Percentiles rank a stretch among this genome's conserved stretches.
phyloP scores from a whole-genome alignment of 805 yeast species.

The Starmerella geochares region DNA sequence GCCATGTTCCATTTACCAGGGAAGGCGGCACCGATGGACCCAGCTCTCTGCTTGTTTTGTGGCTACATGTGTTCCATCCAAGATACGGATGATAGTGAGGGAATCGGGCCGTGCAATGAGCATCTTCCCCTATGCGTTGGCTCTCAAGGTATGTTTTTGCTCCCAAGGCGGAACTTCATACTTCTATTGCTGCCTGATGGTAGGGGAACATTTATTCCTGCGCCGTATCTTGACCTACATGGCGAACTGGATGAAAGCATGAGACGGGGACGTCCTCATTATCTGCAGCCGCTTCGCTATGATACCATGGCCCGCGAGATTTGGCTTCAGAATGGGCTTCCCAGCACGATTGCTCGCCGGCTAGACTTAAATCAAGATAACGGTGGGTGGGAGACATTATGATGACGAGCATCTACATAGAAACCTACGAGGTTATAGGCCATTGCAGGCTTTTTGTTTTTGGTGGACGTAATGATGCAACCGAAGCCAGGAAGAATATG shows the following conservation, averaged over 20 bases:
- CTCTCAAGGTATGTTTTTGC: constrained; percentile 58
- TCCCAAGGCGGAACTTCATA: constrained; percentile 55
- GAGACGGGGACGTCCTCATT: constrained; percentile 60
- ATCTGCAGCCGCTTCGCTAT: constrained; percentile 51
- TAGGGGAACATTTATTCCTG: constrained; percentile 72
- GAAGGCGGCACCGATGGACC: constrained; percentile 40
- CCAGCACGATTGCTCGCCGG: constrained; percentile 66
- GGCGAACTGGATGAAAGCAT: constrained; percentile 75
- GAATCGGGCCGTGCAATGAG: constrained; percentile 66
- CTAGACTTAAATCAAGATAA: constrained; percentile 70
- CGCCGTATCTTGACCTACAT: constrained; percentile 77
- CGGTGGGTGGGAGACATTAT: constrained; percentile 93
- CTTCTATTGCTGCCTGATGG: constrained; percentile 55
- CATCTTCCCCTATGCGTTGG: constrained; percentile 53
- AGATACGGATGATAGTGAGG: constrained; percentile 31
- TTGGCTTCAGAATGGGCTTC: constrained; percentile 72
- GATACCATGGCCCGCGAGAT: constrained; percentile 53
- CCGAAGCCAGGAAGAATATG: background rate
- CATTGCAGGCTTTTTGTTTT: no score
- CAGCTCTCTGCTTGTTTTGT: constrained; percentile 81
- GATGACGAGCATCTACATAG: no score
- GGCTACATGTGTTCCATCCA: constrained; percentile 62
- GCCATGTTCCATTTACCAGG: constrained; percentile 45
- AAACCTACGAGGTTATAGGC: no score
- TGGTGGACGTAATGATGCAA: background rate